Evolutionary conservation across 768 basidiomycete genomes (phyloP).

Genomic region (Amanita pseudoporphyria): DNA sequence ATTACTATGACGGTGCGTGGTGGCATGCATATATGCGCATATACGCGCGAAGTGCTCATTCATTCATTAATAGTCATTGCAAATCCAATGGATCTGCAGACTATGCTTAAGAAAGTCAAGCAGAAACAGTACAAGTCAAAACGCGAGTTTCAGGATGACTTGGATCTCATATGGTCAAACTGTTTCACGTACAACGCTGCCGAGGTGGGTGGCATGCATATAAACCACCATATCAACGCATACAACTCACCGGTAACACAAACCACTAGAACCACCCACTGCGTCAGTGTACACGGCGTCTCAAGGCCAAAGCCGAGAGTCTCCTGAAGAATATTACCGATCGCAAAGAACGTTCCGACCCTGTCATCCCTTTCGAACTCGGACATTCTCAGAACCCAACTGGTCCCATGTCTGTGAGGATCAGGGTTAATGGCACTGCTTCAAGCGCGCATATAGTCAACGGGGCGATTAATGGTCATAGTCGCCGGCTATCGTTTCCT

Average conservation of each 20-base stretch:
- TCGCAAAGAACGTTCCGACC: conserved; percentile 71
- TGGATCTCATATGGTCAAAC: conserved; percentile 96
- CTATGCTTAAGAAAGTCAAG: conserved; percentile 92
- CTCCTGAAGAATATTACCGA: conserved; percentile 87
- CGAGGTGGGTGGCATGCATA: conserved; percentile 50
- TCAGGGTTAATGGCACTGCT: conserved; percentile 5
- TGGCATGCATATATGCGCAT: not conserved
- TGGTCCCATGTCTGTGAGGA: conserved; percentile 4
- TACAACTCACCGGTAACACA: not conserved
- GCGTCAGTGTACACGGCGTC: conserved; percentile 67
- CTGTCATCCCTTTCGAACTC: conserved; percentile 45
- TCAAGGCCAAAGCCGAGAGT: conserved; percentile 77
- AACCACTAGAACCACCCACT: conserved; percentile 72
- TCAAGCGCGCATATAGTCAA: not conserved
- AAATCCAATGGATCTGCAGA: conserved; percentile 92
- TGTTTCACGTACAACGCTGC: conserved; percentile 88
- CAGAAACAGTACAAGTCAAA: conserved; percentile 88
- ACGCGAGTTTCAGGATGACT: conserved; percentile 85
- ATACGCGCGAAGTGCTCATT: not conserved
- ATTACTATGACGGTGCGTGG: conserved; percentile 82
- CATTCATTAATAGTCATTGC: conserved; percentile 58
- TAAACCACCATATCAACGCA: not conserved
- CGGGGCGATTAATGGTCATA: conserved; percentile 2
- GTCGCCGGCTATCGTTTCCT: not conserved
- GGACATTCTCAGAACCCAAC: not conserved